phyloP scores from a whole-genome alignment of 2,329 filamentous ascomycete genomes.

The Lasiodiplodia citricola region DNA sequence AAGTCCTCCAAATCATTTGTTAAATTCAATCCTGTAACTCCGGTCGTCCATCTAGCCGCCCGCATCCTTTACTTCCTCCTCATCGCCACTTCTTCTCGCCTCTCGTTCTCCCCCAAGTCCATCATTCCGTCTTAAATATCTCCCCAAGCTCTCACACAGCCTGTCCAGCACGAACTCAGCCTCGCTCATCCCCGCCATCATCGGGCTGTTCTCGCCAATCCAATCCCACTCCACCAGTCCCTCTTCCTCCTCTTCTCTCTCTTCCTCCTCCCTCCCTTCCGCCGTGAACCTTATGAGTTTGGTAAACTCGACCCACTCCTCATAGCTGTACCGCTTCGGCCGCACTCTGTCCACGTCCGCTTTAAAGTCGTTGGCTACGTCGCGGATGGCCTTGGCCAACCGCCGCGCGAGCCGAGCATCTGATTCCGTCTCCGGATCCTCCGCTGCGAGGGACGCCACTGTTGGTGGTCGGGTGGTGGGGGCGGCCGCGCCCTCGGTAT shows the following conservation, averaged over 20 bases:
- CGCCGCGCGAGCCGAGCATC: conserved; percentile 65
- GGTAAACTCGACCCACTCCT: conserved; percentile 87
- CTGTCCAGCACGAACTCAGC: conserved; percentile 71
- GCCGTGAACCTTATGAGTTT: conserved; percentile 68
- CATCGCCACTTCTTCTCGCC: background rate
- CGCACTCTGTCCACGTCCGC: conserved; percentile 46
- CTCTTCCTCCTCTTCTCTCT: conserved; percentile 59
- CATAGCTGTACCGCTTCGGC: conserved; percentile 73
- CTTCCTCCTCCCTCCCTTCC: conserved; percentile 30
- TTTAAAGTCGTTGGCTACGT: conserved; percentile 68
- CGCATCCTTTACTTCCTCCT: background rate
- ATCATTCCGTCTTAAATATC: conserved; percentile 30
- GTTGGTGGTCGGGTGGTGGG: conserved; percentile 30
- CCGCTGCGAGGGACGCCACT: conserved; percentile 47
- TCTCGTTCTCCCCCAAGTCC: background rate
- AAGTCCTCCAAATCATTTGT: background rate
- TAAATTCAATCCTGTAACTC: background rate
- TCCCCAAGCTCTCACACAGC: conserved; percentile 66
- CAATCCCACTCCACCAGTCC: conserved; percentile 72
- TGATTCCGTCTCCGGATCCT: conserved; percentile 26
- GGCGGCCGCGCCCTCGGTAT: background rate
- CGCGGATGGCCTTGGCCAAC: conserved; percentile 73
- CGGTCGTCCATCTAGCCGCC: background rate
- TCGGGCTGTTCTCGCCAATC: conserved; percentile 71
- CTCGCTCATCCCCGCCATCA: conserved; percentile 67